Base-by-base conservation (phyloP, 2,329 filamentous ascomycete species). In the Epichloe baconii region DNA sequence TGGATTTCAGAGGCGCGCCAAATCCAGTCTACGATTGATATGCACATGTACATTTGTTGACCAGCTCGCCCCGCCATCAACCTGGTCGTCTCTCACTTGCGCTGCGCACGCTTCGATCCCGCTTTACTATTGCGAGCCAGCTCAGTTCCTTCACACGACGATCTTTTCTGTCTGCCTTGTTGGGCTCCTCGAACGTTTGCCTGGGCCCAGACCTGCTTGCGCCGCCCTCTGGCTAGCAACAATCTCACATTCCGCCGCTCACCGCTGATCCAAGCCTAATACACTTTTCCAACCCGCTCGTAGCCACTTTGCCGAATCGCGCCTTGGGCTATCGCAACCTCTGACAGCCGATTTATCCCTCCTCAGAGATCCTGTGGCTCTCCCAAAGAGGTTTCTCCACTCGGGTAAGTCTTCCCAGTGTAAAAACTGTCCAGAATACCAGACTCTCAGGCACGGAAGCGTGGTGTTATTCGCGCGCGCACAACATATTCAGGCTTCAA, bases 401-500 rank as follows among this genome's bases (percentile, higher is more conserved):
- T 41, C 21, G 21, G 35, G 37, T 26, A 42, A 31, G 41, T 49
- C 21, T 43, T 41, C 17, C 11, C 21, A 17, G 19, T 34, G 42
- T 38, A 49, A 26, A 12, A 35, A 7, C 15, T 31, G 23, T 36
- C 26, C 37, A 40, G 37, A 40, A 5, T 38, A 45, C 15, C 23
- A 31, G 37, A 31, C 21, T 10, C 37, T 35, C 15, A 23, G 47
- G 47, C 47, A 41, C 37, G 15, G 23, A n/a, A 21, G 21, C 26
- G 47, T 19, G n/a, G 47, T 19, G n/a, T n/a, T 40, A 21, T 37
- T 46, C 35, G 34, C 48, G 47, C 47, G 34, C 34, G 26, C 34
- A 43, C 17, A 34, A 40, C 17, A 19, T 19, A 12, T 35, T 50
- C 36, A 35, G 48, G 48, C 48, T 23, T 66, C 71, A 41, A 61